phyloP scores from a whole-genome alignment of 2,329 filamentous ascomycete genomes.

The Beauveria bassiana region DNA sequence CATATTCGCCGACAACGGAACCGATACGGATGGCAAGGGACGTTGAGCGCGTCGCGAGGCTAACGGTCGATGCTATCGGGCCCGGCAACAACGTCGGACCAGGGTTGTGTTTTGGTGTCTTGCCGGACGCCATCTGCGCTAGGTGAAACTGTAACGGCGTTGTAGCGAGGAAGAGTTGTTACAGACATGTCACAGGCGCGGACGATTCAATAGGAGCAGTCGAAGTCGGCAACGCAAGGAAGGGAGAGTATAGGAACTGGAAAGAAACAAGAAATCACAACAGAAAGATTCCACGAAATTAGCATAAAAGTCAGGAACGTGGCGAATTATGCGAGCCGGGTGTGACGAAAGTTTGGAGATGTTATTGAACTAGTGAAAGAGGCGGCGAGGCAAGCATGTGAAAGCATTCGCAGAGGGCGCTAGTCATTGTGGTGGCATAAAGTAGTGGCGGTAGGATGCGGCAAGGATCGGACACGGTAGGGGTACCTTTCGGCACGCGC shows the following conservation, averaged over 20 bases:
- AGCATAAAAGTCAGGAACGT: background rate
- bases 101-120: constrained; percentile 16
- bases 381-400: constrained; percentile 4
- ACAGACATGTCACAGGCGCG: background rate
- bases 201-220: background rate
- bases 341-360: background rate
- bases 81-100: constrained; percentile 46
- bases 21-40: constrained; percentile 48
- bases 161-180: background rate
- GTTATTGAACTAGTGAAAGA: background rate
- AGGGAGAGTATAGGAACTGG: background rate
- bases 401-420: background rate
- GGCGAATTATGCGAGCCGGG: constrained; percentile 5
- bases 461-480: background rate
- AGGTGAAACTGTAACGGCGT: background rate
- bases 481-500: constrained; percentile 1
- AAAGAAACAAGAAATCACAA: background rate
- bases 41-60: constrained; percentile 52
- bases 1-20: constrained; percentile 42
- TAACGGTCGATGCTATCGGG: constrained; percentile 51
- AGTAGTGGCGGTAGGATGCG: background rate
- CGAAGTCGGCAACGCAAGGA: background rate
- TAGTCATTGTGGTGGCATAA: background rate
- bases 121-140: background rate
- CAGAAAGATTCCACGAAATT: background rate